Percentiles rank a stretch among this genome's conserved stretches.
Evolutionary conservation across 805 yeast genomes (phyloP).

Genomic region (Hanseniaspora nectarophila): DNA sequence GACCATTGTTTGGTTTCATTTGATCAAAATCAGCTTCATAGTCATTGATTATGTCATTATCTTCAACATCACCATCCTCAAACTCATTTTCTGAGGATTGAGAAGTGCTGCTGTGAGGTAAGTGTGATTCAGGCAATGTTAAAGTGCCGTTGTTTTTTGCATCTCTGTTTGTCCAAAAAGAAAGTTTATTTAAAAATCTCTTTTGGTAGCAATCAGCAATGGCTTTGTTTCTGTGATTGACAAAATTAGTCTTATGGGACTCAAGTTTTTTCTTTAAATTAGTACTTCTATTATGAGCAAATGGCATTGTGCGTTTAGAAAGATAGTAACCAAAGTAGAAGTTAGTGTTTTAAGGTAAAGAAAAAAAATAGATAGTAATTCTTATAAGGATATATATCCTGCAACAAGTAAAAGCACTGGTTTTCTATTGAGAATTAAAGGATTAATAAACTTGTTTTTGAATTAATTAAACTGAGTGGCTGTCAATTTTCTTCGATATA

Average conservation of each 20-base stretch:
- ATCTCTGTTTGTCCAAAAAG: conserved; percentile 1
- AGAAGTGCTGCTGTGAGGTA: not conserved
- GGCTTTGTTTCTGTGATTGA: not conserved
- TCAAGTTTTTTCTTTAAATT: not conserved
- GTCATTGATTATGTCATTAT: conserved; percentile 5
- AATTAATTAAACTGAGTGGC: conserved; percentile 2
- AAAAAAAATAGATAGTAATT: too few species aligned
- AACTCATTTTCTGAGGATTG: not conserved
- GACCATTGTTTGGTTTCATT: not conserved
- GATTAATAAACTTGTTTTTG: not conserved
- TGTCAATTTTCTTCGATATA: not conserved
- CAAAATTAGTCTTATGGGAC: not conserved
- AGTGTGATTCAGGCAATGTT: not conserved
- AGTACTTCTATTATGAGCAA: not conserved
- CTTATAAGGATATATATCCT: too few species aligned
- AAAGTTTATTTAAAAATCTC: not conserved
- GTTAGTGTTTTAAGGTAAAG: too few species aligned
- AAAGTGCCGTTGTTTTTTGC: not conserved
- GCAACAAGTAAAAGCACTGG: not conserved
- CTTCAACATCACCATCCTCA: conserved; percentile 11
- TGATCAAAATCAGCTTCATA: conserved; percentile 3
- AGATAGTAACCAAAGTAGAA: not conserved
- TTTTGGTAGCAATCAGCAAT: not conserved
- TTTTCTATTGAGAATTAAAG: not conserved
- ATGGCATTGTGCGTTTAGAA: not conserved